phyloP scores from a whole-genome alignment of 2,329 filamentous ascomycete genomes.

The Neonectria coccinea region DNA sequence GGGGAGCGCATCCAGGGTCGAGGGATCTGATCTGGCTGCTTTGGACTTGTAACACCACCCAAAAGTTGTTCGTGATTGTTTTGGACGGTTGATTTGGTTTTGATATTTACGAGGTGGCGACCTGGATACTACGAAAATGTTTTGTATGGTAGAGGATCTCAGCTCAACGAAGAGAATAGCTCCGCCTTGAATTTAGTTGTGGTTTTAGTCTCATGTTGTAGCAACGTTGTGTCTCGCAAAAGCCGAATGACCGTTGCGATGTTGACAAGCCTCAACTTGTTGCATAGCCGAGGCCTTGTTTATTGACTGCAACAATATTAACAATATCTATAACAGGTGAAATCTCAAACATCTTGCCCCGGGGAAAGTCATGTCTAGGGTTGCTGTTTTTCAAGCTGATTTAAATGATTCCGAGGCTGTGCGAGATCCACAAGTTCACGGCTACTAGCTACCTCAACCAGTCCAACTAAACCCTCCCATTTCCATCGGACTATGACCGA shows the following conservation, averaged over 20 bases:
- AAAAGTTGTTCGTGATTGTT: background rate
- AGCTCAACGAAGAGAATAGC: background rate
- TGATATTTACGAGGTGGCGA: background rate
- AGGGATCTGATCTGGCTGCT: conserved; percentile 41
- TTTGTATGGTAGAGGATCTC: background rate
- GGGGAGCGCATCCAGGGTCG: conserved; percentile 49
- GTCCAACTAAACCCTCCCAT: too few species aligned
- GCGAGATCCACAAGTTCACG: too few species aligned
- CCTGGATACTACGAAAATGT: background rate
- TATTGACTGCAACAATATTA: background rate
- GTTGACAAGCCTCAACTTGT: background rate
- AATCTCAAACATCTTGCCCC: background rate
- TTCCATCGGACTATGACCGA: background rate
- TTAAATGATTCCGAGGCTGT: too few species aligned
- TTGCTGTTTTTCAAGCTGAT: too few species aligned
- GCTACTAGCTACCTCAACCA: too few species aligned
- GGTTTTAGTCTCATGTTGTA: background rate
- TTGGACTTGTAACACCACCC: background rate
- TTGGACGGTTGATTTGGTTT: background rate
- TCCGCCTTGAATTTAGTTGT: background rate
- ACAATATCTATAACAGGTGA: background rate
- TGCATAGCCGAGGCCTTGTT: background rate
- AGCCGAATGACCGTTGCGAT: background rate
- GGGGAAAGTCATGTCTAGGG: background rate
- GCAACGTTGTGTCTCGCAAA: too few species aligned